Conservation (phyloP, 306 rosid species). For the Inga laurina region DNA sequence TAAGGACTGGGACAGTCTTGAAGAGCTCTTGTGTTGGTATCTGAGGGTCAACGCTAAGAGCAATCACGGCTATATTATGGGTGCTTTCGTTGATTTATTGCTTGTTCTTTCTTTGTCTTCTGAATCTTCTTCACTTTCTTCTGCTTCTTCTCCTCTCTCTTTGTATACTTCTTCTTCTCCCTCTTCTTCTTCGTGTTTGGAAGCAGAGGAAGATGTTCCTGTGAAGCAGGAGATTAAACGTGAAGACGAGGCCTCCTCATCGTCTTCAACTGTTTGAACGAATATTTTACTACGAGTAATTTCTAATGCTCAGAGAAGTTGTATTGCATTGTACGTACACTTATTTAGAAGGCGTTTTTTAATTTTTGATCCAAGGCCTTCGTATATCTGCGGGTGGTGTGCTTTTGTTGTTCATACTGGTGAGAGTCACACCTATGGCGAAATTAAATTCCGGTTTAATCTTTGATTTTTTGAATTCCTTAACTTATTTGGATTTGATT, state of each 20-base stretch:
- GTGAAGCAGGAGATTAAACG: constrained; percentile 33
- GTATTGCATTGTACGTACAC: constrained; percentile 26
- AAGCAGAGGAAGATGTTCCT: constrained; percentile 30
- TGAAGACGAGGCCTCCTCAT: constrained; percentile 33
- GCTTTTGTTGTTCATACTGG: neutral
- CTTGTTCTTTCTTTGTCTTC: constrained; percentile 38
- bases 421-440: neutral
- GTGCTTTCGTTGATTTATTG: constrained; percentile 77
- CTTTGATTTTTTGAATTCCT: neutral
- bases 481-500: neutral
- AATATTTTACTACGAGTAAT: neutral
- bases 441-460: neutral
- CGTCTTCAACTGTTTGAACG: constrained; percentile 32
- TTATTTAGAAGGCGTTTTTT: neutral
- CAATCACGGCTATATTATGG: constrained; percentile 55
- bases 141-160: constrained; percentile 47
- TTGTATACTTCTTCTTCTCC: constrained; percentile 36
- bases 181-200: constrained; percentile 48
- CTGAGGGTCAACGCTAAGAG: constrained; percentile 52
- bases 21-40: constrained; percentile 70
- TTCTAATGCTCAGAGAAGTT: neutral
- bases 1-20: constrained; percentile 68
- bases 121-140: constrained; percentile 2
- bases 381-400: neutral
- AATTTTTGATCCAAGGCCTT: neutral